phyloP scores from a whole-genome alignment of 768 basidiomycete genomes.

The Suillus subluteus region DNA sequence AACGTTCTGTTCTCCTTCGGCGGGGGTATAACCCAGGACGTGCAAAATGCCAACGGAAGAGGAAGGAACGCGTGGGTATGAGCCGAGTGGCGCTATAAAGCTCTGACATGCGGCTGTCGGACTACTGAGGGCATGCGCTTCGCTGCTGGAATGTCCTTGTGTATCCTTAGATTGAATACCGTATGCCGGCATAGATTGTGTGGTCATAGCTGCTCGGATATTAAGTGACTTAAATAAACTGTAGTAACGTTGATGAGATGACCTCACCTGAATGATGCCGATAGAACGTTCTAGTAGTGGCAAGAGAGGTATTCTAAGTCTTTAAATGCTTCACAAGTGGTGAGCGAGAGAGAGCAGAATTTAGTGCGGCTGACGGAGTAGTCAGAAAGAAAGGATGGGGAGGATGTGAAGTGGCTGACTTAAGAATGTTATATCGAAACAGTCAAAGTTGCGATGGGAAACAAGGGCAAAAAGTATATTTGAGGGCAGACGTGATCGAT shows the following conservation, averaged over 20 bases:
- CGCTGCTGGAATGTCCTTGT: not conserved
- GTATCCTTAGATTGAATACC: not conserved
- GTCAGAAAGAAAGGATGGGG: not conserved
- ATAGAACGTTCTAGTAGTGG: not conserved
- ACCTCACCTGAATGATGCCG: not conserved
- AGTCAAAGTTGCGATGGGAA: constrained; percentile 1
- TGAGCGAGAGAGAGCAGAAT: not conserved
- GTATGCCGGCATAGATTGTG: constrained; percentile 9
- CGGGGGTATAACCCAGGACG: constrained; percentile 66
- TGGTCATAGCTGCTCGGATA: not conserved
- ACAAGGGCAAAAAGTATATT: constrained; percentile 5
- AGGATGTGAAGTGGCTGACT: constrained; percentile 6
- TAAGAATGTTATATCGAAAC: constrained; percentile 3
- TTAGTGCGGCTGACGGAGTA: not conserved
- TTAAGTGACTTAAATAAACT: not conserved
- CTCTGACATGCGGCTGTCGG: constrained; percentile 20
- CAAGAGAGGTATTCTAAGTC: not conserved
- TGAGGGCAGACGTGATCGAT: constrained; percentile 10
- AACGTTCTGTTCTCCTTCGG: constrained; percentile 64
- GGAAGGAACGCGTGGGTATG: constrained; percentile 38
- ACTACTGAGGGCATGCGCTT: not conserved
- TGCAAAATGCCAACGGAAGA: constrained; percentile 60
- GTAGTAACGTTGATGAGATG: not conserved
- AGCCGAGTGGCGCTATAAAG: constrained; percentile 12
- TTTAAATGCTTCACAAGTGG: not conserved